phyloP scores from a whole-genome alignment of 495 filamentous ascomycete species.

The Penicillium samsonianum region DNA sequence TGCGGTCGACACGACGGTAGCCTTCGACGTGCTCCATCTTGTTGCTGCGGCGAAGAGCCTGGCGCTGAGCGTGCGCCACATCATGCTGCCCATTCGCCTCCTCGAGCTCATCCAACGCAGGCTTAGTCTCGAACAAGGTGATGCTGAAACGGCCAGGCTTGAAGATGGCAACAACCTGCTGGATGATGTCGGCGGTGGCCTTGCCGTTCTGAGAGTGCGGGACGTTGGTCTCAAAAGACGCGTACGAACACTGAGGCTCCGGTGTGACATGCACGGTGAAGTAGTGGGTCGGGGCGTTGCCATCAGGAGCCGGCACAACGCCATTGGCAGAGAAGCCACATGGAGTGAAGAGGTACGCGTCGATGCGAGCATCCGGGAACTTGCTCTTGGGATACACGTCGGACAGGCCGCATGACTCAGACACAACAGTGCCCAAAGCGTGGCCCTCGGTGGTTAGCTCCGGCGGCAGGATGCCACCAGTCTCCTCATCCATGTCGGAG shows the following conservation, averaged over 20 bases:
- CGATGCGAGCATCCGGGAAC: conserved; percentile 92
- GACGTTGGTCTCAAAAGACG: conserved; percentile 98
- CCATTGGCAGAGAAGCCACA: conserved; percentile 99
- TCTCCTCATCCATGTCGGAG: conserved; percentile 63
- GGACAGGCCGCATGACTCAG: conserved; percentile 84
- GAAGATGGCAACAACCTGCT: conserved; percentile 95
- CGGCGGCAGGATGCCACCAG: conserved; percentile 62
- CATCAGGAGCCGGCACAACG: conserved; percentile 79
- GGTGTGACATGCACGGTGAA: conserved; percentile 99
- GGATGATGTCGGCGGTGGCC: conserved; percentile 83
- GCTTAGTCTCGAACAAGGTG: conserved; percentile 92
- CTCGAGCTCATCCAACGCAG: conserved; percentile 43
- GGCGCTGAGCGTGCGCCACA: conserved; percentile 47
- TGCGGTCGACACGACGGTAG: conserved; percentile 88
- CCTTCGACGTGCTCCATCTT: conserved; percentile 83
- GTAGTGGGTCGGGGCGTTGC: conserved; percentile 74
- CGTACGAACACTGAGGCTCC: conserved; percentile 97
- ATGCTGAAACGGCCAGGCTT: conserved; percentile 95
- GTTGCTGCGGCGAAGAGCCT: conserved; percentile 53
- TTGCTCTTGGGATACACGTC: conserved; percentile 82
- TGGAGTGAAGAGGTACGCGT: conserved; percentile 94
- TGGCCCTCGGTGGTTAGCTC: conserved; percentile 91
- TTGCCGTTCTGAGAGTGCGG: conserved; percentile 87
- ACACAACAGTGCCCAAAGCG: conserved; percentile 88
- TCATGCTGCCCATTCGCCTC: conserved; percentile 41